Base-by-base conservation (phyloP, 108 stramenopile genomes). In the Aureococcus anophagefferens region DNA sequence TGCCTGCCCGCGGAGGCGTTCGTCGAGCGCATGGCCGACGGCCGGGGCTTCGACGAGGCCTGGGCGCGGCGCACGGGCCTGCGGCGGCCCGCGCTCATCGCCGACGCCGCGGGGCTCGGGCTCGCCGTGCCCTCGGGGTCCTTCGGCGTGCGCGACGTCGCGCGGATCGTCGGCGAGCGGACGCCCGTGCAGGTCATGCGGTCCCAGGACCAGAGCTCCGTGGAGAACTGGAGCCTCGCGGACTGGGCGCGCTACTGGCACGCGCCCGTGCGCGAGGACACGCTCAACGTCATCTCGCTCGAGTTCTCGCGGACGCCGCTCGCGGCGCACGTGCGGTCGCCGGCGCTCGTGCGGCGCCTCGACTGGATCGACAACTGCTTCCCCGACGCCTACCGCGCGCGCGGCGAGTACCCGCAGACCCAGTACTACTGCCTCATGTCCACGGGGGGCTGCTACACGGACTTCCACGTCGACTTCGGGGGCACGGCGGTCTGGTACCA, bases 381-480 rank as follows among this genome's bases (percentile, higher is more conserved):
- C 93, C 91, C 91, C 29, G 32, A 69, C 25, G 29, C 32, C 21
- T 4, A 31, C 63, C 29, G 72, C 30, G 32, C 62, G 28, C 21
- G 7, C 11, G 63, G n/a, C 14, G 18, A 45, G 21, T 67, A 35
- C n/a, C 64, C 67, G 31, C 76, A 70, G 33, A 84, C 91, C 28
- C 82, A 90, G 66, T 87, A 92, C 68, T 96, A 96, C 77, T 94
- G 93, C 71, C 76, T 96, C 46, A 93, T 91, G 75, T 80, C 79
- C 62, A 84, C 87, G 14, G 81, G 79, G 0, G 93, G 92, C 29
- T 83, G 81, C 35, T 94, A 88, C 70, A 96, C 95, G 0, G 95
- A 96, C 69, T 96, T 96, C 79, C 95, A 96, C 83, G 75, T 93
- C 28, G 95, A 96, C 77, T 96, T 96, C 80, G 95, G 95, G 25